These are phyloP conservation scores for Macrophomina pseudophaseolina DNA, from an alignment of 2,329 filamentous ascomycete species.

Conservation along the genomic window DNA sequence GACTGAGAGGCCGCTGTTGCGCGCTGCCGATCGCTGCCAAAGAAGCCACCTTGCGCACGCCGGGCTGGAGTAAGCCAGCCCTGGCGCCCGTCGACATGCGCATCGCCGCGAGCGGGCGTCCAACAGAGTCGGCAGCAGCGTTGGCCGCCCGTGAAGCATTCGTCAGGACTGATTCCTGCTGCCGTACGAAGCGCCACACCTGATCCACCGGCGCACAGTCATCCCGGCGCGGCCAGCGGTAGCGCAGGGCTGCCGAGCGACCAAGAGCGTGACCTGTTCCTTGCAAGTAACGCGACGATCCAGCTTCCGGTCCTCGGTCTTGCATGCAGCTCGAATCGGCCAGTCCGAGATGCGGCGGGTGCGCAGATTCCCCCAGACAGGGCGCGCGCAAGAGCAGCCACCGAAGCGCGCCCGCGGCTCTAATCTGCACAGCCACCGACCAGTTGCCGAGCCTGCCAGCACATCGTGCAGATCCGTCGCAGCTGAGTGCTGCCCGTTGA, in stretches of 20 bases:
- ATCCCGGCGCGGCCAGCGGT: slow-evolving; percentile 16
- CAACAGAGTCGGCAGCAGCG: neutral
- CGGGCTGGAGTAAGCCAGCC: slow-evolving; percentile 20
- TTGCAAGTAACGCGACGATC: slow-evolving; percentile 18
- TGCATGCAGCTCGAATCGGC: slow-evolving; percentile 22
- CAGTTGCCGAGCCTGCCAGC: slow-evolving; percentile 13
- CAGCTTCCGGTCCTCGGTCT: slow-evolving; percentile 16
- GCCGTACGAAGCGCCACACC: slow-evolving; percentile 23
- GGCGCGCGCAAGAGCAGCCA: slow-evolving; percentile 6
- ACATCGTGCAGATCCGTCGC: slow-evolving; percentile 13
- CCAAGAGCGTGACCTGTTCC: slow-evolving; percentile 16
- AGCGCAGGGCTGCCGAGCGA: slow-evolving; percentile 11
- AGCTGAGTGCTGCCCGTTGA: neutral
- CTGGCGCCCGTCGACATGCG: slow-evolving; percentile 4
- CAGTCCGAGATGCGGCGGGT: slow-evolving; percentile 18
- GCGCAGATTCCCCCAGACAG: slow-evolving; percentile 14
- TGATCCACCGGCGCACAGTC: slow-evolving; percentile 25
- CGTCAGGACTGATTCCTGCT: slow-evolving; percentile 17
- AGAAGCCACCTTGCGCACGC: neutral
- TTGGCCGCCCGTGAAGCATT: slow-evolving; percentile 5
- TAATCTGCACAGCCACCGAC: neutral
- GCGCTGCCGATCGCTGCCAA: slow-evolving; percentile 14
- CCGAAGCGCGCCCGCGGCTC: slow-evolving; percentile 2
- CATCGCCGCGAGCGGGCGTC: slow-evolving; percentile 18
- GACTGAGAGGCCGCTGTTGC: neutral